These are phyloP conservation scores for Botryotinia globosa DNA, from an alignment of 2,329 filamentous ascomycete species.

Conservation along the genomic window DNA sequence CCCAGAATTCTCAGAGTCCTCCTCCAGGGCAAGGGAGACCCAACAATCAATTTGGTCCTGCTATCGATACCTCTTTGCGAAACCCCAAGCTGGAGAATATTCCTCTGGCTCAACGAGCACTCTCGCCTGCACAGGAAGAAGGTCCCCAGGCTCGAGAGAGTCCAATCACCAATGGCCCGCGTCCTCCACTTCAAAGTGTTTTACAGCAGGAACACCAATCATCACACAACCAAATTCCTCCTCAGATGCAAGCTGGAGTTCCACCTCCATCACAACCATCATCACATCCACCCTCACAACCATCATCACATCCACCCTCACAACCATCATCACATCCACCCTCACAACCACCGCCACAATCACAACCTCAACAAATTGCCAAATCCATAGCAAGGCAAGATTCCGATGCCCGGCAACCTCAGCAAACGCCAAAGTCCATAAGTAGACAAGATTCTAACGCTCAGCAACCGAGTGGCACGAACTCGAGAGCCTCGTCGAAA, in stretches of 20 bases:
- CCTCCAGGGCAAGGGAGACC: constrained; percentile 26
- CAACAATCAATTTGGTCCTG: constrained; percentile 35
- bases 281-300: constrained; percentile 12
- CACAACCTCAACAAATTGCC: constrained; percentile 37
- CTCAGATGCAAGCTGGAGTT: constrained; percentile 5
- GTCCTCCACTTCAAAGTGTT: constrained; percentile 56
- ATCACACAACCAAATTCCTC: neutral
- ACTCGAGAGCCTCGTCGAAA: constrained; percentile 44
- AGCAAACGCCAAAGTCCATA: constrained; percentile 40
- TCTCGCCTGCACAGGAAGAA: constrained; percentile 40
- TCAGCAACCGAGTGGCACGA: constrained; percentile 28
- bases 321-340: constrained; percentile 11
- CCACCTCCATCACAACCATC: constrained; percentile 7
- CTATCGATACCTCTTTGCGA: constrained; percentile 38
- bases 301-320: constrained; percentile 9
- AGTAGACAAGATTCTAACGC: constrained; percentile 30
- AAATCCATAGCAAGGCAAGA: constrained; percentile 30
- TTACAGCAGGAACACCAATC: constrained; percentile 9
- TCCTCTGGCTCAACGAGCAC: constrained; percentile 42
- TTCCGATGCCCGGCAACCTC: constrained; percentile 40
- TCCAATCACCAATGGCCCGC: constrained; percentile 56
- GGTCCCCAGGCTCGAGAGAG: constrained; percentile 47
- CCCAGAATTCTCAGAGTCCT: constrained; percentile 17
- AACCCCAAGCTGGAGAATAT: constrained; percentile 47
- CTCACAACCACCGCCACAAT: constrained; percentile 7